Base-by-base conservation (phyloP, 768 basidiomycete species). In the Suillus variegatus region DNA sequence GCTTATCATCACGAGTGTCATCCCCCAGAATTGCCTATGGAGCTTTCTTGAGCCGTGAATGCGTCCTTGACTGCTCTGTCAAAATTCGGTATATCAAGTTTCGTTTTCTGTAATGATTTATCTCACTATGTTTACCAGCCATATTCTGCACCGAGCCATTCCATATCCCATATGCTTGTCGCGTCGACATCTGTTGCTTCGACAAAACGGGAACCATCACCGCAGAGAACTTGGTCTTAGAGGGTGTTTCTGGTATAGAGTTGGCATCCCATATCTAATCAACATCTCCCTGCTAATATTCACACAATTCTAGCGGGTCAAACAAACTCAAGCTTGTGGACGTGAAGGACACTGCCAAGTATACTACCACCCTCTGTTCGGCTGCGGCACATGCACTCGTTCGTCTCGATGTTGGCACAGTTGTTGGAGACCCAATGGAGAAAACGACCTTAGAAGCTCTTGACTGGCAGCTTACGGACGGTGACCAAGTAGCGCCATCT, bases 131-230 rank as follows among this genome's bases (percentile, higher is more conserved):
- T 28, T 62, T 65, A 25, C 18, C 67, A 97, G 97, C 97, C 8
- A 99, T 99, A 65, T 99, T 96, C 80, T 99, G 97, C 75, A 99
- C 97, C 20, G 97, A 99, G 72, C 97, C 97, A 1, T 99, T 99
- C 87, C 88, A 97, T 25, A 99, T 99, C 67, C 96, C 97, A 0
- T 93, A 82, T 67, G 97, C 97, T 6, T 97, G 97, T 6, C 87
- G 95, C 25, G 95, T 99, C 3, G 97, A 99, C 70, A 91, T 99
- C 16, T 99, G 97, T 78, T 99, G 97, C 78, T 99, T 99, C 71
- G 97, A 99, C 79, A 99, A 99, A 84, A 99, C 97, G 0, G 97
- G 97, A 28, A 99, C 97, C 0, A 98, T 99, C 70, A 99, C 97
- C 0, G 94, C 94, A 0, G 96, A 98, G 76, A 91, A 95, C 75